Evolutionary conservation across 805 yeast species (phyloP).

Genomic region (Kodamaea jinghongensis): DNA sequence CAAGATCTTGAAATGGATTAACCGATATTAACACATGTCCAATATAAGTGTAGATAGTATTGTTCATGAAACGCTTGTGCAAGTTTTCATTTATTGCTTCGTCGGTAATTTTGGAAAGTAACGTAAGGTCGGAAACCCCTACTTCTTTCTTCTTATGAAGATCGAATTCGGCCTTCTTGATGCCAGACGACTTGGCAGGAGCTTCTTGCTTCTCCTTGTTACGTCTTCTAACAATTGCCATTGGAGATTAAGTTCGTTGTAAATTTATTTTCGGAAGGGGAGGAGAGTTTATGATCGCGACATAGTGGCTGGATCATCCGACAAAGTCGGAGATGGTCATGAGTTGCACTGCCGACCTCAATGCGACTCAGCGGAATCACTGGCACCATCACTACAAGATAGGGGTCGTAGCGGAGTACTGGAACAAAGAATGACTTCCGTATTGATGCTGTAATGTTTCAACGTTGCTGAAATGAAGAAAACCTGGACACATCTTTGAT

Average conservation of each 20-base stretch:
- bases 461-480: too few relatives aligned
- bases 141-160: conserved; percentile 88
- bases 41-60: conserved; percentile 86
- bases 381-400: too few relatives aligned
- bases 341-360: conserved; percentile 1
- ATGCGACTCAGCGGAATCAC: too few relatives aligned
- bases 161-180: conserved; percentile 88
- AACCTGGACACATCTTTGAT: too few relatives aligned
- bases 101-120: conserved; percentile 84
- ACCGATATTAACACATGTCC: conserved; percentile 95
- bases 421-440: too few relatives aligned
- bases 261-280: conserved; percentile 1
- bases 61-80: conserved; percentile 84
- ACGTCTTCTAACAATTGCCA: conserved; percentile 80
- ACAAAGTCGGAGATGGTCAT: conserved; percentile 1
- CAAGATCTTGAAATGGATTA: conserved; percentile 94
- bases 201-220: conserved; percentile 49
- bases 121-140: conserved; percentile 94
- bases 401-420: too few relatives aligned
- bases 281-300: conserved; percentile 1
- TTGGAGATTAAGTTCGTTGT: conserved; percentile 17
- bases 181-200: conserved; percentile 57
- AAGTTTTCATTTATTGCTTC: conserved; percentile 90
- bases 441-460: too few relatives aligned
- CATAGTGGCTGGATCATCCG: background rate